Evolutionary conservation across 2,329 filamentous ascomycete species (phyloP).

Genomic region (Botrytis porri): DNA sequence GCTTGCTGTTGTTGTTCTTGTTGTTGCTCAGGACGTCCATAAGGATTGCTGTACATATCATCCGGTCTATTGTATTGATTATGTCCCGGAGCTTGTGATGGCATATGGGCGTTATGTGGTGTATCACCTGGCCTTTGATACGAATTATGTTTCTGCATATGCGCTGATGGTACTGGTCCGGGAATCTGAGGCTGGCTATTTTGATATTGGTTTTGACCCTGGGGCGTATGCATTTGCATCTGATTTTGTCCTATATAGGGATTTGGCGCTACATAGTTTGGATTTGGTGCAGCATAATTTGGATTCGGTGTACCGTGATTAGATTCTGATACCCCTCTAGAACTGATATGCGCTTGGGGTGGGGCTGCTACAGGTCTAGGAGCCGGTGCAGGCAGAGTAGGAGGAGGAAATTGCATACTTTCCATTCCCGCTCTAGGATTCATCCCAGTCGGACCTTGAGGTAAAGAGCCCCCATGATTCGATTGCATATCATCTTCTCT

Average conservation of each 20-base stretch:
- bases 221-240: neutral
- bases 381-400: neutral
- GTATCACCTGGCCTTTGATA: neutral
- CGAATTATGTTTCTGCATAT: neutral
- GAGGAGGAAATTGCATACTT: neutral
- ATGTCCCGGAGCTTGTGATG: neutral
- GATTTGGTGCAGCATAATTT: too few relatives aligned
- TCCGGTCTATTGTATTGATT: neutral
- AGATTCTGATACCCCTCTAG: neutral
- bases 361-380: neutral
- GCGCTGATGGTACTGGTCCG: neutral
- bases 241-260: neutral
- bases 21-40: neutral
- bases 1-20: neutral
- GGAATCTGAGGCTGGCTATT: neutral
- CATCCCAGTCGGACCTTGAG: neutral
- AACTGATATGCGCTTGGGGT: neutral
- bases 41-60: neutral
- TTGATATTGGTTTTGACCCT: neutral
- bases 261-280: neutral
- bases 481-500: neutral
- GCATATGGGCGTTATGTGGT: neutral
- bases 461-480: neutral
- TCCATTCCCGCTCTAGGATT: neutral
- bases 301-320: neutral